Evolutionary conservation across 2,329 filamentous ascomycete genomes (phyloP).

Genomic region (Paraphaeosphaeria sporulosa): DNA sequence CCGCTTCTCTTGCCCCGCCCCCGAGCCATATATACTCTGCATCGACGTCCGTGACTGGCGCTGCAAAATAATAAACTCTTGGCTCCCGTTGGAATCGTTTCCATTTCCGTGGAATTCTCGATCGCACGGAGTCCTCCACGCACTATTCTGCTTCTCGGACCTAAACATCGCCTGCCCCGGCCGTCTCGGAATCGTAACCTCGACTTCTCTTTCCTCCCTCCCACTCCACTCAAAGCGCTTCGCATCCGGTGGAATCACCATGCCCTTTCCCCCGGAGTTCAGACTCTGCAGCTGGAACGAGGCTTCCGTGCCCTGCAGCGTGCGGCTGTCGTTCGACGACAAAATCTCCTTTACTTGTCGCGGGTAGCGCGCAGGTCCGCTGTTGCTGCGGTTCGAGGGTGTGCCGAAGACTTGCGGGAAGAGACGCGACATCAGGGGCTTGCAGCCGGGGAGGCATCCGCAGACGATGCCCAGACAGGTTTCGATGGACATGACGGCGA

Average conservation of each 20-base stretch:
- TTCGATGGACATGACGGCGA: conserved; percentile 39
- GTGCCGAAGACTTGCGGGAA: conserved; percentile 37
- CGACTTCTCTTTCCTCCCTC: neutral
- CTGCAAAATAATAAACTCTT: neutral
- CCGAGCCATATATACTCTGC: neutral
- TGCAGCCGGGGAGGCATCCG: conserved; percentile 43
- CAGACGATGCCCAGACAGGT: conserved; percentile 39
- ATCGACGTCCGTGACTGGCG: neutral
- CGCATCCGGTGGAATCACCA: no score
- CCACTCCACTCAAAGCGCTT: no score
- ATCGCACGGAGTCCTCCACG: neutral
- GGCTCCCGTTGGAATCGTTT: neutral
- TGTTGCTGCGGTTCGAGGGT: conserved; percentile 12
- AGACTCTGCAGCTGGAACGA: no score
- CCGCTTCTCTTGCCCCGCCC: neutral
- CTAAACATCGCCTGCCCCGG: neutral
- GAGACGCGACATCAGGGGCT: conserved; percentile 37
- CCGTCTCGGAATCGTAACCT: neutral
- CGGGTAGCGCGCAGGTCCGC: no score
- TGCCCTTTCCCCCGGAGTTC: no score
- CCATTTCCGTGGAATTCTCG: neutral
- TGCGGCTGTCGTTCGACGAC: no score
- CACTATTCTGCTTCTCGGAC: neutral
- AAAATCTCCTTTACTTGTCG: no score
- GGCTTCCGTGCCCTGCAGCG: no score